Conservation (phyloP, 441 rosid species). For the Pelargonium myrrhifolium region DNA sequence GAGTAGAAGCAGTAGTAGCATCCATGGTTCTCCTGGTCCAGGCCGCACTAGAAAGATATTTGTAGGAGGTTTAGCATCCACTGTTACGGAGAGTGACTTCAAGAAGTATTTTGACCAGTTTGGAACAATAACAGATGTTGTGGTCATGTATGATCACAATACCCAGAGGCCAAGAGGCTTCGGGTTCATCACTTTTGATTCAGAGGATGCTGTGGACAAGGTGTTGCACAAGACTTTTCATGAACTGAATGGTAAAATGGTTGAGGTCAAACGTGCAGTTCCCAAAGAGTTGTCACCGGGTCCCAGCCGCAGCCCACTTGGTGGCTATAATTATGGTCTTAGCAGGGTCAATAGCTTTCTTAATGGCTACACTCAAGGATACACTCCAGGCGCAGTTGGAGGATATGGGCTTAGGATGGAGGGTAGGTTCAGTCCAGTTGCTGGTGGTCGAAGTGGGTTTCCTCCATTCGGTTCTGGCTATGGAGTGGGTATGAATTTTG, state of each 20-base stretch:
- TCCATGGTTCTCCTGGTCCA: conserved; percentile 80
- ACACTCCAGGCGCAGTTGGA: conserved; percentile 58
- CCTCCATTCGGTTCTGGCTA: conserved; percentile 60
- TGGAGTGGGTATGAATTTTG: conserved; percentile 75
- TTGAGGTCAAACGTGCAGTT: conserved; percentile 76
- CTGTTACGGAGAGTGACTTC: conserved; percentile 83
- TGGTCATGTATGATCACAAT: conserved; percentile 94
- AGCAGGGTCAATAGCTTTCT: conserved; percentile 66
- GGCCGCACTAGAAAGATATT: conserved; percentile 82
- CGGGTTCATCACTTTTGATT: conserved; percentile 93
- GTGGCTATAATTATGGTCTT: conserved; percentile 72
- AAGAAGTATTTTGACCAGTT: conserved; percentile 84
- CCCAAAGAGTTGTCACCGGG: conserved; percentile 89
- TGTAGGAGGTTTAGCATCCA: conserved; percentile 92
- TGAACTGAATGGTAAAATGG: conserved; percentile 93
- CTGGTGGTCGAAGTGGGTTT: conserved; percentile 65
- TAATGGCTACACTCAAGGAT: conserved; percentile 82
- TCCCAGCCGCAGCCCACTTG: conserved; percentile 69
- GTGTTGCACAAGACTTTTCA: conserved; percentile 78
- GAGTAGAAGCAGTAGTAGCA: conserved; percentile 54
- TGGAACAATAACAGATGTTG: conserved; percentile 82
- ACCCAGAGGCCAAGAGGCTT: conserved; percentile 97
- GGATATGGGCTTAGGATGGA: conserved; percentile 85
- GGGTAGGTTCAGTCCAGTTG: conserved; percentile 72
- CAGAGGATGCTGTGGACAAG: conserved; percentile 84